These are phyloP conservation scores for Quercus ilex DNA, from an alignment of 306 rosid genomes.

Conservation along the genomic window DNA sequence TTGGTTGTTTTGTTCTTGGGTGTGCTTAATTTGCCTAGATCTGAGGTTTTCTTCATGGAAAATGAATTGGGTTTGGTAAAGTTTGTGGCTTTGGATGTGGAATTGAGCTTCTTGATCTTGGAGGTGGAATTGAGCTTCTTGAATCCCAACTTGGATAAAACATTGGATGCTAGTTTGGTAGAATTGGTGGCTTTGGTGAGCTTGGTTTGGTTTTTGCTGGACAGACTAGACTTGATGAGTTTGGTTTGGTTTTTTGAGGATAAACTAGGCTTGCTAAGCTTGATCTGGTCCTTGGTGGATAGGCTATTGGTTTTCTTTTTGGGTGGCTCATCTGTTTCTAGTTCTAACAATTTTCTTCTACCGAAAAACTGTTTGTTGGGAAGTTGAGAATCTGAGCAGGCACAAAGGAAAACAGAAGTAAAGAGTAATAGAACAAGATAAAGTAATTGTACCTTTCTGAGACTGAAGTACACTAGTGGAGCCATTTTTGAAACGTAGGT, in stretches of 20 bases:
- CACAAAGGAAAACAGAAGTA: slow-evolving; percentile 3
- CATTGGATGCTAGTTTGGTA: neutral
- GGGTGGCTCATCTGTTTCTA: slow-evolving; percentile 21
- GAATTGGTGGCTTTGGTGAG: slow-evolving; percentile 15
- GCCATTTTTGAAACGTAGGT: slow-evolving; percentile 48
- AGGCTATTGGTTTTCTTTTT: slow-evolving; percentile 40
- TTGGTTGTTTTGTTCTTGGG: slow-evolving; percentile 66
- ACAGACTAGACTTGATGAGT: slow-evolving; percentile 33
- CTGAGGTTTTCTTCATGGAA: slow-evolving; percentile 35
- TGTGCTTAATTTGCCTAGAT: slow-evolving; percentile 40
- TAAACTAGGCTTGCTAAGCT: slow-evolving; percentile 28
- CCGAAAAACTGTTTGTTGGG: slow-evolving; percentile 19
- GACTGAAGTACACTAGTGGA: slow-evolving; percentile 34
- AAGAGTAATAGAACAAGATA: slow-evolving; percentile 30
- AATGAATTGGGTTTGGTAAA: slow-evolving; percentile 32
- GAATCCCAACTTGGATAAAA: slow-evolving; percentile 26
- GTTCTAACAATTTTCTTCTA: slow-evolving; percentile 43
- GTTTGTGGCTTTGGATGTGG: slow-evolving; percentile 51
- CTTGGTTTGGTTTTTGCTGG: slow-evolving; percentile 24
- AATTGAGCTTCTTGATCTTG: slow-evolving; percentile 54
- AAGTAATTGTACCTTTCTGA: slow-evolving; percentile 40
- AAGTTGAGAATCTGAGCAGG: slow-evolving; percentile 33
- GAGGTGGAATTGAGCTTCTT: slow-evolving; percentile 58
- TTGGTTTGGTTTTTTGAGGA: slow-evolving; percentile 59
- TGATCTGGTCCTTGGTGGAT: slow-evolving; percentile 53